Evolutionary conservation across 2,329 filamentous ascomycete genomes (phyloP).

Genomic region (Alternaria sp.): DNA sequence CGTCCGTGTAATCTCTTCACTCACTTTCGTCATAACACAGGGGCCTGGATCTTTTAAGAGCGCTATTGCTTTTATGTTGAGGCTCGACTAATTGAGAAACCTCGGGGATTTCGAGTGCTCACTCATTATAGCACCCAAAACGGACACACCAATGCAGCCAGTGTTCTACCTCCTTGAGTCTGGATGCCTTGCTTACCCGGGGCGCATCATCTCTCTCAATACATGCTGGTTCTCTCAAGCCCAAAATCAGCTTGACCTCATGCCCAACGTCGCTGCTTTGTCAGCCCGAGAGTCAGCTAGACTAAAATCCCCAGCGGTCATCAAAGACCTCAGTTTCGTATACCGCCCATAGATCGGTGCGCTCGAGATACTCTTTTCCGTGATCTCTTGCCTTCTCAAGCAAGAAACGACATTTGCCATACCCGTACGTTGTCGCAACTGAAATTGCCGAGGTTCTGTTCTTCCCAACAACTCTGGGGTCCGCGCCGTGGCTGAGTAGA

Average conservation of each 20-base stretch:
- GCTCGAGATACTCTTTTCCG: too few relatives aligned
- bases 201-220: neutral
- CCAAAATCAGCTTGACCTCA: neutral
- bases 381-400: too few relatives aligned
- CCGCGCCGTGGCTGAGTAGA: too few relatives aligned
- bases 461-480: too few relatives aligned
- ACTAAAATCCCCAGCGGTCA: too few relatives aligned
- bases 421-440: too few relatives aligned
- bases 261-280: neutral
- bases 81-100: neutral
- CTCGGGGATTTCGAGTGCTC: neutral
- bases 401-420: too few relatives aligned
- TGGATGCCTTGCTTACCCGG: neutral
- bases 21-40: neutral
- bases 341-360: too few relatives aligned
- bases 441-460: too few relatives aligned
- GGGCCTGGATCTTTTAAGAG: neutral
- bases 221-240: fast-evolving
- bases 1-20: neutral
- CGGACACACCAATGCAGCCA: neutral
- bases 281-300: neutral
- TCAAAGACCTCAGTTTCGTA: too few relatives aligned
- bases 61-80: neutral
- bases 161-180: neutral
- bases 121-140: neutral